Conservation (phyloP, 2,329 filamentous ascomycete species). For the Acephala macrosclerotiorum region DNA sequence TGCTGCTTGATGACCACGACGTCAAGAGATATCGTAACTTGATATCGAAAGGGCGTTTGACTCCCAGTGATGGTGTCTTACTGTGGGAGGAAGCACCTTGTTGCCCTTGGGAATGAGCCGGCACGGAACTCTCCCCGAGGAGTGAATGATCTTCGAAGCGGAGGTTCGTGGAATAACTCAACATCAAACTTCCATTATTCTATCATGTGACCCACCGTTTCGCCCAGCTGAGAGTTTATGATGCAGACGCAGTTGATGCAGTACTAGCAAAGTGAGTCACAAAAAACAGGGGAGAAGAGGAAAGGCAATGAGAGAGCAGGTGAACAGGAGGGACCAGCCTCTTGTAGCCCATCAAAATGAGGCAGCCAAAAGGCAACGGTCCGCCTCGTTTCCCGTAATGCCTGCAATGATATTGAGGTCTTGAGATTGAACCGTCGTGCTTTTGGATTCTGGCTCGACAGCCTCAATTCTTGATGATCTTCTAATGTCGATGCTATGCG, state of each 20-base stretch:
- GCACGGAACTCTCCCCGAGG: not conserved
- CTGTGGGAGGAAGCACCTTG: not conserved
- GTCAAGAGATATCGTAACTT: not conserved
- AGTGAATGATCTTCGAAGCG: not conserved
- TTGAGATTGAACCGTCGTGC: not conserved
- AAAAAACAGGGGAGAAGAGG: slow-evolving; percentile 18
- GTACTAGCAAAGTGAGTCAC: slow-evolving; percentile 36
- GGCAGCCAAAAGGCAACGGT: slow-evolving; percentile 34
- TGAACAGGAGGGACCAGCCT: slow-evolving; percentile 21
- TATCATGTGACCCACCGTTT: slow-evolving; percentile 26
- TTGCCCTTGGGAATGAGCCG: not conserved
- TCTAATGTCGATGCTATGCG: not conserved
- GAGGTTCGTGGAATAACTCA: not conserved
- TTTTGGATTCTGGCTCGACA: slow-evolving; percentile 15
- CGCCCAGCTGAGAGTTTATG: not conserved
- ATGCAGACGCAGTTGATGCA: not conserved
- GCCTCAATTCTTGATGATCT: slow-evolving; percentile 13
- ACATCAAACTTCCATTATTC: slow-evolving; percentile 3
- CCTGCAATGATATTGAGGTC: slow-evolving; percentile 14
- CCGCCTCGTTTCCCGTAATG: slow-evolving; percentile 25
- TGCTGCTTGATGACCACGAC: slow-evolving; percentile 2
- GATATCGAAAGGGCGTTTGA: not conserved
- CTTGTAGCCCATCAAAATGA: slow-evolving; percentile 28
- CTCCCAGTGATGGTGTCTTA: not conserved
- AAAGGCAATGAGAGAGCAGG: not conserved